These are phyloP conservation scores for Lachancea lanzarotensis DNA, from an alignment of 805 yeast genomes.

Conservation along the genomic window DNA sequence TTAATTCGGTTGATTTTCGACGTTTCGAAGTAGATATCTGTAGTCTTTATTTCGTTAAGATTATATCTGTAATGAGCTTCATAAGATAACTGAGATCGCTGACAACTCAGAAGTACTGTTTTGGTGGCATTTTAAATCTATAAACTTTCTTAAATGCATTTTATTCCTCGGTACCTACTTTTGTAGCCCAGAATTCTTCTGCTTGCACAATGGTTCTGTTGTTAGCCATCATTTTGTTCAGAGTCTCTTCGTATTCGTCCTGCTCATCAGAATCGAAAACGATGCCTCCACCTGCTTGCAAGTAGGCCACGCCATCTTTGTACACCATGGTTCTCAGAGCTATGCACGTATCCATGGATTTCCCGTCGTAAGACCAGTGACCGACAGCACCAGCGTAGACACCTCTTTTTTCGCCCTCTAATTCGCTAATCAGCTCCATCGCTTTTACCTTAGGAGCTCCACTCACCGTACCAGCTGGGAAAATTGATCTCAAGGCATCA, in stretches of 20 bases:
- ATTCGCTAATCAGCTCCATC: slow-evolving; percentile 86
- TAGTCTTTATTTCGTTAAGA: not conserved
- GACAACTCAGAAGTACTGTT: not conserved
- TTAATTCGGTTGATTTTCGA: too few relatives aligned
- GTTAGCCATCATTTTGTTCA: slow-evolving; percentile 96
- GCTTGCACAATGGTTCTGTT: slow-evolving; percentile 88
- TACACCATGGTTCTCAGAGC: slow-evolving; percentile 96
- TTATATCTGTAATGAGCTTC: not conserved
- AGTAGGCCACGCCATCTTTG: slow-evolving; percentile 82
- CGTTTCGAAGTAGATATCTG: too few relatives aligned
- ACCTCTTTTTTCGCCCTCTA: slow-evolving; percentile 90
- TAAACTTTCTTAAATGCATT: not conserved
- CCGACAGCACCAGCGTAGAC: slow-evolving; percentile 99
- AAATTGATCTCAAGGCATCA: slow-evolving; percentile 95
- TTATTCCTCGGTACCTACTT: slow-evolving; percentile 23
- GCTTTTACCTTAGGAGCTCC: slow-evolving; percentile 98
- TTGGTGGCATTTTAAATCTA: not conserved
- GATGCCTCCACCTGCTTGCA: slow-evolving; percentile 99
- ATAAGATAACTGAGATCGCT: not conserved
- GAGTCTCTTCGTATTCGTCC: slow-evolving; percentile 92
- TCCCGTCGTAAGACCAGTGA: slow-evolving; percentile 94
- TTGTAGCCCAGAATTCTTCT: slow-evolving; percentile 65
- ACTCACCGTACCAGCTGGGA: slow-evolving; percentile 98
- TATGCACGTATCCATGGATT: slow-evolving; percentile 94
- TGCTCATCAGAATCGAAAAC: slow-evolving; percentile 91